A percentile compares a stretch with the other conserved stretches of the same genome.
These are phyloP conservation scores for Murraya koenigii DNA, from an alignment of 345 rosid species.

Conservation along the genomic window DNA sequence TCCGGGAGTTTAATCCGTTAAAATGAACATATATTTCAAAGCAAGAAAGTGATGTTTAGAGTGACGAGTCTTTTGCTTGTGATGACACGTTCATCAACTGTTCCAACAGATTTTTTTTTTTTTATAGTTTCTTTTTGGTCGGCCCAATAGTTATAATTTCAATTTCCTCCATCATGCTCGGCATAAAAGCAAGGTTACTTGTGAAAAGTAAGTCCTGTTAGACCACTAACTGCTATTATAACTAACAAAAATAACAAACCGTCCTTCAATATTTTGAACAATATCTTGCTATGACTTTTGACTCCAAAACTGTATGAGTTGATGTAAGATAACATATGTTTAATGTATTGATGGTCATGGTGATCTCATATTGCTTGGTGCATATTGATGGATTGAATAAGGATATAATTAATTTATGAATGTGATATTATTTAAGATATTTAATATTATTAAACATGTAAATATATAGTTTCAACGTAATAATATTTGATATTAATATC, in stretches of 20 bases:
- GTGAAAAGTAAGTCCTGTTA: background rate
- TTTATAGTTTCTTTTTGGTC: constrained; percentile 10
- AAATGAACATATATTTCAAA: background rate
- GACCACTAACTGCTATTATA: constrained; percentile 13
- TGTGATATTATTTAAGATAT: no score
- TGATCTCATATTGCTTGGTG: background rate
- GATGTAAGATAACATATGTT: background rate
- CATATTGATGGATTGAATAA: background rate
- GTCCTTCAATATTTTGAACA: background rate
- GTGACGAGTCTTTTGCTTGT: background rate
- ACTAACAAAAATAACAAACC: constrained; percentile 9
- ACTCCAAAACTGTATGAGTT: background rate
- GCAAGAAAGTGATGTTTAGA: background rate
- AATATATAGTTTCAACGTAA: no score
- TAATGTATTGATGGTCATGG: background rate
- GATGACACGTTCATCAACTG: constrained; percentile 13
- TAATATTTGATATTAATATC: no score
- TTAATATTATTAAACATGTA: no score
- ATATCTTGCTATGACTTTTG: background rate
- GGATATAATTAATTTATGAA: no score
- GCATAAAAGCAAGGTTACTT: background rate
- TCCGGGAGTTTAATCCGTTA: no score
- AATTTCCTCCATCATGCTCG: background rate
- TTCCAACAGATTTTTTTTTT: constrained; percentile 1
- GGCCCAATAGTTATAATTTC: constrained; percentile 12